Base-by-base conservation (phyloP, 164 flowering plant genomes). In the Tetracentron sinense region DNA sequence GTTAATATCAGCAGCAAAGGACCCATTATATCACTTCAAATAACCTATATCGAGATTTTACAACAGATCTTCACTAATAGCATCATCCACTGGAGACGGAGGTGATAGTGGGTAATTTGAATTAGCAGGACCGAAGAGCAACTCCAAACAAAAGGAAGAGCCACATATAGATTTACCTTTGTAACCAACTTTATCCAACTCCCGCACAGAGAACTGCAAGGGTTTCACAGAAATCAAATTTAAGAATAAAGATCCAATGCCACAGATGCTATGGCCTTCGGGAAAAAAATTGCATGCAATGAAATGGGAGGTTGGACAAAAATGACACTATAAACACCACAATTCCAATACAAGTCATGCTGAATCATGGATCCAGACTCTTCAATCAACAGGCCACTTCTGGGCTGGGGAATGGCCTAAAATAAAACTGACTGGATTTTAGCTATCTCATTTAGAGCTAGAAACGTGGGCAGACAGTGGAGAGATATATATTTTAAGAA, bases 111-210 rank as follows among this genome's bases (percentile, higher is more conserved):
- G 62, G 25, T 26, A 3, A 20, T 60, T 68, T 19, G 76, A 74
- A 61, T 85, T 81, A 21, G 83, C 83, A 46, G 96, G 96, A 65
- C 86, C 93, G 62, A 90, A 90, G 3, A 85, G 75, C 73, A 90
- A 68, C 81, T 90, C 95, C 74, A 88, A 1, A 72, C 91, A 78
- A 74, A 90, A 90, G n/a, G 88, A 66, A 57, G 89, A 73, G 29
- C 97, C 93, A 46, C 87, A 80, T 27, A 84, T 79, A 21, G 97
- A 82, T 66, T 68, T 78, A 0, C 84, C 95, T 46, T 73, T 77
- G 49, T 42, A 62, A 63, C 97, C 91, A 12, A 88, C 75, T 79
- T 90, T 88, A 68, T 90, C 97, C 77, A 90, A 73, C 60, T 88
- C 91, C 38, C 33, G 21, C 8, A 76, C 33, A 4, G 83, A 60